phyloP scores from a whole-genome alignment of 225 moss, liverwort and hornwort species.

The Climacium dendroides region DNA sequence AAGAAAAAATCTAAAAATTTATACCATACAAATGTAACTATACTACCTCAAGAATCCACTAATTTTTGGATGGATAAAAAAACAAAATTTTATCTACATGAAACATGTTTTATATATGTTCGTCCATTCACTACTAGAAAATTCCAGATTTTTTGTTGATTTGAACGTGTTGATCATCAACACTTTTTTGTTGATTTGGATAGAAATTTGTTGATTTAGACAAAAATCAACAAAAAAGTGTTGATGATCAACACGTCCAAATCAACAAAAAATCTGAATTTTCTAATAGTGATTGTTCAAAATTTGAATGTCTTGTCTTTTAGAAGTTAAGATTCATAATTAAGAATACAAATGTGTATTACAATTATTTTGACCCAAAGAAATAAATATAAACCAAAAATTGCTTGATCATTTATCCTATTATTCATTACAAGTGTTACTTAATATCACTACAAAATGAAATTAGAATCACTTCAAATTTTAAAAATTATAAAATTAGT shows the following conservation, averaged over 20 bases:
- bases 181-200: too few relatives aligned
- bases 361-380: not conserved
- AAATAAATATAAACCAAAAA: not conserved
- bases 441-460: not conserved
- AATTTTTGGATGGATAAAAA: not conserved
- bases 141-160: too few relatives aligned
- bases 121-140: too few relatives aligned
- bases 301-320: not conserved
- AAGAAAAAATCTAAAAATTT: not conserved
- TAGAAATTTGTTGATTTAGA: too few relatives aligned
- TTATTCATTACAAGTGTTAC: not conserved
- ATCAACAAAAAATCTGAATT: too few relatives aligned
- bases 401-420: not conserved
- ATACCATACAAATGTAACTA: not conserved
- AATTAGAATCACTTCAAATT: not conserved
- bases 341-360: not conserved
- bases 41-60: not conserved
- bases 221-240: too few relatives aligned
- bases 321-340: not conserved
- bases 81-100: rapidly evolving
- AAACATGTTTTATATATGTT: not conserved
- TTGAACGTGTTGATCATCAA: too few relatives aligned
- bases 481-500: not conserved
- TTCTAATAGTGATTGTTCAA: too few relatives aligned
- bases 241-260: too few relatives aligned